phyloP scores from a whole-genome alignment of 352 stramenopile species.

The Phytophthora sp. region DNA sequence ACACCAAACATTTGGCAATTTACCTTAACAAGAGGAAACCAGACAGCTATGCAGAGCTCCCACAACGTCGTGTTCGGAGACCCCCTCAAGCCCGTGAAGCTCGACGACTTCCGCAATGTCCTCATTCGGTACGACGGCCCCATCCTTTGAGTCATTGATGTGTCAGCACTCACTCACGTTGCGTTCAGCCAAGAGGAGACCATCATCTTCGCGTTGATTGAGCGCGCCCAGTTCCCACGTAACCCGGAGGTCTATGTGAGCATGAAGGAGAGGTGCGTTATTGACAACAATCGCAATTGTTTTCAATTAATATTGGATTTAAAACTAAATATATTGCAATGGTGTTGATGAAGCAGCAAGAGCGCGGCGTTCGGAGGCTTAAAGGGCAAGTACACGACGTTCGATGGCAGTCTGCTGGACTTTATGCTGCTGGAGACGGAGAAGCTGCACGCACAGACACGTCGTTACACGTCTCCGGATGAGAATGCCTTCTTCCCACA shows the following conservation, averaged over 20 bases:
- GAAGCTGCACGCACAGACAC: constrained; percentile 92
- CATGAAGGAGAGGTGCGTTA: constrained; percentile 70
- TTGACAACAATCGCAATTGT: neutral
- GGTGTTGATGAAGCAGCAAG: constrained; percentile 41
- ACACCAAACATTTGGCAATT: neutral
- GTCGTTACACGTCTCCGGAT: constrained; percentile 98
- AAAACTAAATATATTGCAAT: too few relatives aligned
- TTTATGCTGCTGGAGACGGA: constrained; percentile 99
- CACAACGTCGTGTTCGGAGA: constrained; percentile 72
- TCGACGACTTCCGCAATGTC: constrained; percentile 90
- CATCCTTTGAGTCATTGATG: neutral
- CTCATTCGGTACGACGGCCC: constrained; percentile 66
- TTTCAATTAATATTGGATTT: neutral
- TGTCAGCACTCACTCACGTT: neutral
- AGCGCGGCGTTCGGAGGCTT: constrained; percentile 78
- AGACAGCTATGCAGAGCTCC: constrained; percentile 56
- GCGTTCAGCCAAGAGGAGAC: constrained; percentile 94
- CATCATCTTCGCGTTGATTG: constrained; percentile 99
- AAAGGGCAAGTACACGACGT: constrained; percentile 87
- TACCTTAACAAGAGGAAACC: constrained; percentile 5
- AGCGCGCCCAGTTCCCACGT: constrained; percentile 96
- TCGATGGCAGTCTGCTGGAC: constrained; percentile 90
- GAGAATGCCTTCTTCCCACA: constrained; percentile 98
- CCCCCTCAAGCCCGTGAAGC: constrained; percentile 72
- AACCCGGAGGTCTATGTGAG: constrained; percentile 96